Percentiles rank a stretch among this genome's conserved stretches.
Conservation (phyloP, 1,139 yeast species). For the Debaryomyces nepalensis region DNA sequence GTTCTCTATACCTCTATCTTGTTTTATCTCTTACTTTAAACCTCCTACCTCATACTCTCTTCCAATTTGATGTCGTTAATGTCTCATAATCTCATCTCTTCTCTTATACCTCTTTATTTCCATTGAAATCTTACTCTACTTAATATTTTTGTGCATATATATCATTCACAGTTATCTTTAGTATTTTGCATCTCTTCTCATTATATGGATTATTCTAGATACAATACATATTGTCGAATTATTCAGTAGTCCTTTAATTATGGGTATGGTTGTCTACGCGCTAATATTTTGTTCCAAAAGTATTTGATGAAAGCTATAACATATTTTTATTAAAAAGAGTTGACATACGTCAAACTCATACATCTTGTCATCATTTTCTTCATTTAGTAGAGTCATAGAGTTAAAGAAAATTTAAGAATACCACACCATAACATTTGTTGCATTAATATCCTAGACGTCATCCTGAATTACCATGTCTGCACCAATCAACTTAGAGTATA, state of each 20-base stretch:
- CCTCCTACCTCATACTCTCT: conserved; percentile 16
- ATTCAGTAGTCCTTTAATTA: not conserved
- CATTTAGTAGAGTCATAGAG: not conserved
- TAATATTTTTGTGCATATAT: conserved; percentile 10
- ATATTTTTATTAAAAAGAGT: not conserved
- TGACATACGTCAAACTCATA: not conserved
- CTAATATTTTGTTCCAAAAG: too few relatives aligned
- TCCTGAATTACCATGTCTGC: not conserved
- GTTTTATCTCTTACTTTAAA: conserved; percentile 18
- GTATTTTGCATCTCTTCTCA: conserved; percentile 10
- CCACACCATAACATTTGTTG: too few relatives aligned
- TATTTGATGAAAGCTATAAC: too few relatives aligned
- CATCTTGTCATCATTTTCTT: not conserved
- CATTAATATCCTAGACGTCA: too few relatives aligned
- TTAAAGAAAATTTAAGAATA: too few relatives aligned
- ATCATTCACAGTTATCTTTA: conserved; percentile 8
- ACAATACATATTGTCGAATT: not conserved
- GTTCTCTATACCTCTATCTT: conserved; percentile 10
- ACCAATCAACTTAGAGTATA: conserved; percentile 8
- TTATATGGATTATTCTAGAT: conserved; percentile 7
- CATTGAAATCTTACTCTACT: conserved; percentile 9
- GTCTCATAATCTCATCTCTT: conserved; percentile 18
- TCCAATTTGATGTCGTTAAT: conserved; percentile 18
- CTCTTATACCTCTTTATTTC: conserved; percentile 11
- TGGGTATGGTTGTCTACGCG: too few relatives aligned